Percentiles rank a stretch among this genome's conserved stretches.
These are phyloP conservation scores for Sarocladium oryzae DNA, from an alignment of 2,329 filamentous ascomycete genomes.

Conservation along the genomic window DNA sequence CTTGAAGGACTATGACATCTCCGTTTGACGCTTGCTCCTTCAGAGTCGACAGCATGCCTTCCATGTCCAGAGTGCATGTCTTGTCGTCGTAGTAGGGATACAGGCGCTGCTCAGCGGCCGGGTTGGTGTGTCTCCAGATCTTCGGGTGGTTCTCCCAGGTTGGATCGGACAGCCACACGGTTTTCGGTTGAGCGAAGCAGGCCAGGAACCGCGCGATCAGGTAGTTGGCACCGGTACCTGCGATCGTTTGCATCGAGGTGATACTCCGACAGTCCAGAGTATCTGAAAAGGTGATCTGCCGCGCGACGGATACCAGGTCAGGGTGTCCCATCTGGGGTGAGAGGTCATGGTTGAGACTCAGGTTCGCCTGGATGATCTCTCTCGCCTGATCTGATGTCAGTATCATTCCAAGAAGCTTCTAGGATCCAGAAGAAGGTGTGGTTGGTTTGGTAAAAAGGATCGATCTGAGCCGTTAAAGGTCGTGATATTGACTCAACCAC, in stretches of 20 bases:
- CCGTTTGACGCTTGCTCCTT: conserved; percentile 17
- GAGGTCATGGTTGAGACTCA: conserved; percentile 27
- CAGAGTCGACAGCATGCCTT: conserved; percentile 21
- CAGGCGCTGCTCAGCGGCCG: conserved; percentile 20
- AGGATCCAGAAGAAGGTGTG: too few relatives aligned
- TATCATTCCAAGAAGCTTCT: conserved; percentile 34
- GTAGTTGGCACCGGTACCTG: conserved; percentile 33
- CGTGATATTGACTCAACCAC: too few relatives aligned
- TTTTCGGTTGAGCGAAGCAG: conserved; percentile 19
- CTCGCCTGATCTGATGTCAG: conserved; percentile 36
- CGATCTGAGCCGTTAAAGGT: too few relatives aligned
- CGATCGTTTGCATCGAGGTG: conserved; percentile 31
- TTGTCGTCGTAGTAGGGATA: conserved; percentile 28
- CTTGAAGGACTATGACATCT: conserved; percentile 28
- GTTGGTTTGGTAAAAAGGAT: too few relatives aligned
- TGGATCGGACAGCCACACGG: conserved; percentile 31
- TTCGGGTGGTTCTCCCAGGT: conserved; percentile 36
- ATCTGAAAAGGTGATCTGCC: background rate
- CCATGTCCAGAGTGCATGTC: conserved; percentile 24
- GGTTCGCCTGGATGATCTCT: conserved; percentile 14
- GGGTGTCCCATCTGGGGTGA: conserved; percentile 26
- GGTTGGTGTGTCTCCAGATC: conserved; percentile 27
- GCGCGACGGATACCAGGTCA: conserved; percentile 21
- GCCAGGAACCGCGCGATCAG: conserved; percentile 27
- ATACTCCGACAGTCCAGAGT: conserved; percentile 15